These are phyloP conservation scores for Diutina mesorugosa DNA, from an alignment of 1,139 yeast species.

Conservation along the genomic window DNA sequence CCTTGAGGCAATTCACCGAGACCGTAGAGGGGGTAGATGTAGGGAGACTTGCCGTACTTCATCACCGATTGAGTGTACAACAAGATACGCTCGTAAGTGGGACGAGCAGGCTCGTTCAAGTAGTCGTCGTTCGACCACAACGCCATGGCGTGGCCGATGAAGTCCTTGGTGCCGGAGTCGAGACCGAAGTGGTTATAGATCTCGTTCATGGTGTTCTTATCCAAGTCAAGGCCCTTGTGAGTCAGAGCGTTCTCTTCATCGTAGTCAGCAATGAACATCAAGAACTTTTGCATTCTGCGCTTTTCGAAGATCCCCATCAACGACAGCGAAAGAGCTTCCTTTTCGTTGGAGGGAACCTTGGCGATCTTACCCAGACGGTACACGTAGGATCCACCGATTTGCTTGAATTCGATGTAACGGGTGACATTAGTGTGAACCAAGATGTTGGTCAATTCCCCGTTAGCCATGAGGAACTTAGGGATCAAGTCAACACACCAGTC, in stretches of 20 bases:
- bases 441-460: constrained; percentile 93
- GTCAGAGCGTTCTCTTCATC: constrained; percentile 69
- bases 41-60: constrained; percentile 78
- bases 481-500: constrained; percentile 98
- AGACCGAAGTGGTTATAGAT: constrained; percentile 82
- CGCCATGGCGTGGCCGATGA: constrained; percentile 98
- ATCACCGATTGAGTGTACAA: constrained; percentile 87
- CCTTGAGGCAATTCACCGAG: constrained; percentile 98
- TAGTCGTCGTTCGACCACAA: constrained; percentile 91
- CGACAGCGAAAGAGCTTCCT: constrained; percentile 84
- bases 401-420: constrained; percentile 90
- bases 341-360: constrained; percentile 86
- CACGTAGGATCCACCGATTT: constrained; percentile 88
- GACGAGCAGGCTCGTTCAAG: constrained; percentile 80
- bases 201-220: constrained; percentile 84
- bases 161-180: constrained; percentile 89
- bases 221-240: constrained; percentile 79
- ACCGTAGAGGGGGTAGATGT: constrained; percentile 91
- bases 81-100: constrained; percentile 75
- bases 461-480: constrained; percentile 95
- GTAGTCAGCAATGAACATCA: constrained; percentile 78
- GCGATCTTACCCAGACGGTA: constrained; percentile 86
- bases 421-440: constrained; percentile 93
- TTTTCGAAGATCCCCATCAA: constrained; percentile 95
- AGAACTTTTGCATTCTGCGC: constrained; percentile 83